These are phyloP conservation scores for Xylariales sp. DNA, from an alignment of 2,329 filamentous ascomycete species.

Conservation along the genomic window DNA sequence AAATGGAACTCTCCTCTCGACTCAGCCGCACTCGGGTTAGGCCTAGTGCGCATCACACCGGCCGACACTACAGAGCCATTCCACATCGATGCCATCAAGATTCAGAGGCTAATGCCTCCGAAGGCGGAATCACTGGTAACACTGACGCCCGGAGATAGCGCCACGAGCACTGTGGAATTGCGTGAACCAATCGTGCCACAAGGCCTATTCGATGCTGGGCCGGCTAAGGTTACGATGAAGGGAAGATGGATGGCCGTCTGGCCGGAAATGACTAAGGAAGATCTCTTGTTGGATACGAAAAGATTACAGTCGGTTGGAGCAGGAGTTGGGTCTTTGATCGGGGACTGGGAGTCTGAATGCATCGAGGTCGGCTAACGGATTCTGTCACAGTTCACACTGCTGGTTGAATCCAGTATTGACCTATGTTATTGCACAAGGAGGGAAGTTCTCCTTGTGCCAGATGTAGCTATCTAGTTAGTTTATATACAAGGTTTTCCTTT, in stretches of 20 bases:
- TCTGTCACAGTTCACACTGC: too few relatives aligned
- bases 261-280: constrained; percentile 15
- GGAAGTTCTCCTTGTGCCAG: too few relatives aligned
- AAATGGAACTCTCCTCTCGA: constrained; percentile 26
- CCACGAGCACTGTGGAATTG: constrained; percentile 8
- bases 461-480: too few relatives aligned
- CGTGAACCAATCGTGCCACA: constrained; percentile 5
- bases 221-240: constrained; percentile 15
- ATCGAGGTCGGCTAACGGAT: constrained; percentile 2
- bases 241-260: constrained; percentile 27
- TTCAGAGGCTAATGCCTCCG: constrained; percentile 20
- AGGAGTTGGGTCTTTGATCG: constrained; percentile 10
- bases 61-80: constrained; percentile 4
- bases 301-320: constrained; percentile 14
- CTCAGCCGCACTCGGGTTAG: constrained; percentile 18
- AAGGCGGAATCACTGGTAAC: constrained; percentile 19
- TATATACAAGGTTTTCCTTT: too few relatives aligned
- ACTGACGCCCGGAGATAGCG: constrained; percentile 2
- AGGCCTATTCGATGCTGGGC: constrained; percentile 4
- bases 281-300: constrained; percentile 7
- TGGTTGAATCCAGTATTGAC: too few relatives aligned
- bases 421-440: too few relatives aligned
- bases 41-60: constrained; percentile 9
- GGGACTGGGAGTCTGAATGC: constrained; percentile 19
- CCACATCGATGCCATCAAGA: constrained; percentile 14